phyloP scores from a whole-genome alignment of 2,329 filamentous ascomycete species.

The Epichloe aotearoae region DNA sequence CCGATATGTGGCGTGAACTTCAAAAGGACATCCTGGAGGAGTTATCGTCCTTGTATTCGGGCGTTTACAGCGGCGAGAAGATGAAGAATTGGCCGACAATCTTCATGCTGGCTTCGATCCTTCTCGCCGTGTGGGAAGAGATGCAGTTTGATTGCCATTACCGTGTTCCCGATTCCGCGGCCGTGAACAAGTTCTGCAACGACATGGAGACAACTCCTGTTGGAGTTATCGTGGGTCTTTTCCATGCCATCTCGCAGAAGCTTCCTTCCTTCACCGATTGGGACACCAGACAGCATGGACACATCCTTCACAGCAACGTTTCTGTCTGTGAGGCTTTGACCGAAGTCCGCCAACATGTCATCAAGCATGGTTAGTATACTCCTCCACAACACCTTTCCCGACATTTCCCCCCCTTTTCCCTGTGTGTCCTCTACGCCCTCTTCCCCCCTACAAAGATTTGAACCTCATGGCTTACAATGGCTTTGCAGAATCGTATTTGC shows the following conservation, averaged over 20 bases:
- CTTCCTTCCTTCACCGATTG: slow-evolving; percentile 85
- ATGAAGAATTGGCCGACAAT: slow-evolving; percentile 99
- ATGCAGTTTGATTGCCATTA: slow-evolving; percentile 99
- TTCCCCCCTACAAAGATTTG: too few species aligned
- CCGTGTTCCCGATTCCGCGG: slow-evolving; percentile 69
- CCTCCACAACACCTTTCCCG: neutral
- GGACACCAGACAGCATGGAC: slow-evolving; percentile 84
- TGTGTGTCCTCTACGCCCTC: too few species aligned
- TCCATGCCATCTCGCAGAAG: slow-evolving; percentile 97
- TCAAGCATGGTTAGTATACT: slow-evolving; percentile 69
- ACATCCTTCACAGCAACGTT: slow-evolving; percentile 77
- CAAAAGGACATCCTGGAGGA: slow-evolving; percentile 95
- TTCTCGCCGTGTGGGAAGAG: slow-evolving; percentile 92
- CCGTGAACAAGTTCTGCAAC: slow-evolving; percentile 85
- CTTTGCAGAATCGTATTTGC: slow-evolving; percentile 69
- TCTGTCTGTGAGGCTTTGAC: slow-evolving; percentile 94
- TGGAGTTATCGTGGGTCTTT: slow-evolving; percentile 89
- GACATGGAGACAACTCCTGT: slow-evolving; percentile 97
- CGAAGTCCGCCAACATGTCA: slow-evolving; percentile 83
- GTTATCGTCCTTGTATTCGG: slow-evolving; percentile 85
- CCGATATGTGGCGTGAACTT: slow-evolving; percentile 95
- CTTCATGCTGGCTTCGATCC: slow-evolving; percentile 89
- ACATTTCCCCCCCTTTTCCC: neutral
- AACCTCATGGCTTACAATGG: slow-evolving; percentile 9
- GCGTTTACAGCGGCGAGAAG: slow-evolving; percentile 92